Evolutionary conservation across 768 basidiomycete genomes (phyloP), one percentile per base, ranked within the genome.

Genomic region (Hydnomerulius pinastri): DNA sequence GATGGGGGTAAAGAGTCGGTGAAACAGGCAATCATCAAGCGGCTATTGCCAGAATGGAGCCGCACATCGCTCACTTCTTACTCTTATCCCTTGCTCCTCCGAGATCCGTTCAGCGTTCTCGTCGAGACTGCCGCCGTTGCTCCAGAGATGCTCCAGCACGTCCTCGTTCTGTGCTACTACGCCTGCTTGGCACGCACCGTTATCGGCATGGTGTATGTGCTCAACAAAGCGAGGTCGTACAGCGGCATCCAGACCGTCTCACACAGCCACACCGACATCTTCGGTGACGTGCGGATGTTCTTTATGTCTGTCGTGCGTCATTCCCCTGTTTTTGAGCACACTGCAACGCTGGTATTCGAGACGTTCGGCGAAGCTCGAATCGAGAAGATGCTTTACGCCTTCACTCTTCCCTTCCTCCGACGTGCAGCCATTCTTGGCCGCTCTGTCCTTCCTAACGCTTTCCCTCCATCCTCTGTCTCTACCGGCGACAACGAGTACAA

Each of bases 371-470:
- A 92, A 61, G 85, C 85, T 4, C 77, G 87, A 30, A 87, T 98
- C 40, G 87, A 94, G 61, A 91, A 88, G 66, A 69, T 95, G 38
- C 71, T 98, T 28, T 95, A 95, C 62, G 77, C 84, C 0, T 92
- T 95, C 67, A 92, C 91, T 0, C 76, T 98, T 0, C 95, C 94
- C 3, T 98, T 97, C 76, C 81, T 98, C 9, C 87, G 96, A 15
- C 81, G 89, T 0, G 90, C 87, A 0, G 85, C 92, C 10, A 90
- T 98, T 42, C 77, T 98, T 6, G 90, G 86, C 53, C 85, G 88
- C 7, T 81, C 91, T 1, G 74, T 91, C 33, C 74, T 87, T 36
- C 85, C 90, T 2, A 71, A 75, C 6, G 77, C 80, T 2, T 88
- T 87, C 63, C 74, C 79, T 0, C 79, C 80, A 4, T 54, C 73